A percentile compares a stretch with the other conserved stretches of the same genome.
Evolutionary conservation across 2,329 filamentous ascomycete species (phyloP).

Genomic region (Orbilia ellipsospora): DNA sequence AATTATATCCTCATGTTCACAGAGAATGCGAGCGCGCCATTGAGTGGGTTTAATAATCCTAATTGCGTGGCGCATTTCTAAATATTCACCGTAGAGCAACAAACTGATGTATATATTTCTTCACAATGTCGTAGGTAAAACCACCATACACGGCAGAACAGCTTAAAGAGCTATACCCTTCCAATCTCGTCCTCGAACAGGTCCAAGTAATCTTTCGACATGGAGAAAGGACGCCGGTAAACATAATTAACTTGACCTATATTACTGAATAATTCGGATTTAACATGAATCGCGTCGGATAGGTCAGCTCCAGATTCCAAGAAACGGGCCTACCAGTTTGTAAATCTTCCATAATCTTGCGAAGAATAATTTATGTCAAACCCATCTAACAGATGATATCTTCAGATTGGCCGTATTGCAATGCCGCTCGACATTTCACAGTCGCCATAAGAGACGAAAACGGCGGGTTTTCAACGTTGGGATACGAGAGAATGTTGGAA

Average conservation of each 20-base stretch:
- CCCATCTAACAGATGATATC: neutral
- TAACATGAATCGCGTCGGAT: conserved; percentile 2
- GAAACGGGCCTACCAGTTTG: conserved; percentile 74
- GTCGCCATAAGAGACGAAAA: conserved; percentile 69
- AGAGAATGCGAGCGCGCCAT: conserved; percentile 1
- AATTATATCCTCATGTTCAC: neutral
- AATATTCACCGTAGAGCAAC: neutral
- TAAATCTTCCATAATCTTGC: conserved; percentile 15
- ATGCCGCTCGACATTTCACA: conserved; percentile 76
- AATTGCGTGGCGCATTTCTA: no score
- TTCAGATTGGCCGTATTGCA: conserved; percentile 88
- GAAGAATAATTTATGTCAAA: neutral
- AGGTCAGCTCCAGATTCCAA: conserved; percentile 83
- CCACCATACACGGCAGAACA: conserved; percentile 83
- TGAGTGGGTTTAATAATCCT: neutral
- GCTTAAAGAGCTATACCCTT: conserved; percentile 82
- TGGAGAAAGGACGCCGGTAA: conserved; percentile 66
- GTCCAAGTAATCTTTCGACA: conserved; percentile 88
- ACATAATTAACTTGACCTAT: neutral
- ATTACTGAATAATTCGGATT: no score
- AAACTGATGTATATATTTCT: no score
- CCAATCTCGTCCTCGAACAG: conserved; percentile 80
- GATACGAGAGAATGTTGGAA: conserved; percentile 80
- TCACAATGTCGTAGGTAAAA: conserved; percentile 67
- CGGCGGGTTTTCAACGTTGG: conserved; percentile 69